Conservation (phyloP, 1,284 basidiomycete species). For the Cryptococcus floricola region DNA sequence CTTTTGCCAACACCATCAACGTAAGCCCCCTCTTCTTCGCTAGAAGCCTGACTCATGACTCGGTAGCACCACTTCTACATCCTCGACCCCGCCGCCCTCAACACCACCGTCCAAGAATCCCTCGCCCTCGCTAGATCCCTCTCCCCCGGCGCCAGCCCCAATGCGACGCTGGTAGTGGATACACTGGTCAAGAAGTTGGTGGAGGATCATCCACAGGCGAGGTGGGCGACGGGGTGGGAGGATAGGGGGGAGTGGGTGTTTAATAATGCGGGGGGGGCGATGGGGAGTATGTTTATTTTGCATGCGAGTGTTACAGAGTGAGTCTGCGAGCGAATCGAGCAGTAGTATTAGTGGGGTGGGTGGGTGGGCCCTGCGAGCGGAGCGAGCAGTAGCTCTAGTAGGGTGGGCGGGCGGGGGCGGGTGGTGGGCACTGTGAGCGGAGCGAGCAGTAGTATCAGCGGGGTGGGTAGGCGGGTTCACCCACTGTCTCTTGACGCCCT, state of each 20-base stretch:
- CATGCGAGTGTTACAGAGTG: conserved; percentile 92
- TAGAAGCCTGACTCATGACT: neutral
- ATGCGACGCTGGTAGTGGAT: conserved; percentile 56
- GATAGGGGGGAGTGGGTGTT: conserved; percentile 79
- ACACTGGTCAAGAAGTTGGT: conserved; percentile 72
- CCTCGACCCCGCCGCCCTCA: conserved; percentile 62
- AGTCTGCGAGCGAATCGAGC: conserved; percentile 48
- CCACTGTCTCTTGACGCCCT: no score
- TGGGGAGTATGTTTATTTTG: conserved; percentile 94
- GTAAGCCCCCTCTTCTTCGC: conserved; percentile 20
- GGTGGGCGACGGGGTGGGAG: conserved; percentile 59
- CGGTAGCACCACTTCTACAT: conserved; percentile 61
- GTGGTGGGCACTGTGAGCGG: no score
- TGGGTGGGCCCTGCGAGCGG: neutral
- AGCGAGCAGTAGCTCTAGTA: no score
- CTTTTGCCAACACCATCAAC: conserved; percentile 28
- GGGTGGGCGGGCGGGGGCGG: no score
- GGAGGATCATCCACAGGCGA: conserved; percentile 58
- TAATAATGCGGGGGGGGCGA: conserved; percentile 97
- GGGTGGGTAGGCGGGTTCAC: no score
- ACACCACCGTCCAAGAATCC: conserved; percentile 67
- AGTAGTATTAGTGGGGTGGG: no score
- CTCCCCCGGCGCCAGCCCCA: conserved; percentile 48
- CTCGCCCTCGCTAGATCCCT: conserved; percentile 54
- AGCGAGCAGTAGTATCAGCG: no score